Conservation (phyloP, 495 filamentous ascomycete species). For the Gamarada debralockiae region DNA sequence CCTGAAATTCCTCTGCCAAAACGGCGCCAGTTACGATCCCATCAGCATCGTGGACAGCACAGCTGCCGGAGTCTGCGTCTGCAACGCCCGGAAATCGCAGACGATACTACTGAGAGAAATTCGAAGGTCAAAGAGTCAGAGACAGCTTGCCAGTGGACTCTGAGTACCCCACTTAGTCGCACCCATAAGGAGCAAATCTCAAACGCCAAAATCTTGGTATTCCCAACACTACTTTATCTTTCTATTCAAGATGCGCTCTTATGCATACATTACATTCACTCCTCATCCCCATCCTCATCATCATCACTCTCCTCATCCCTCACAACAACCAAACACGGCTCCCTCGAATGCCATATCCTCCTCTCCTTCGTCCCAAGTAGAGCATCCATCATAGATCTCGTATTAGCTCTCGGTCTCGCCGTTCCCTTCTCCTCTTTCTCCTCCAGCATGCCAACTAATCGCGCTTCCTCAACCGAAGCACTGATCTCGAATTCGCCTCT, state of each 20-base stretch:
- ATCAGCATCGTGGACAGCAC: neutral
- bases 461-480: conserved; percentile 78
- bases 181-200: too few species aligned
- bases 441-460: conserved; percentile 25
- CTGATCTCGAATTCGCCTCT: conserved; percentile 79
- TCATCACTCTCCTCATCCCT: conserved; percentile 31
- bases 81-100: neutral
- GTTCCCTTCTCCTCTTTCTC: conserved; percentile 24
- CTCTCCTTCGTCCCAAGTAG: conserved; percentile 57
- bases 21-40: neutral
- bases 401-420: conserved; percentile 43
- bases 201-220: too few species aligned
- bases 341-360: conserved; percentile 68
- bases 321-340: conserved; percentile 60
- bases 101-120: conserved; percentile 1
- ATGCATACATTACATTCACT: neutral
- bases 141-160: too few species aligned
- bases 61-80: neutral
- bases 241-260: too few species aligned
- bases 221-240: too few species aligned
- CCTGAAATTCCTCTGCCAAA: conserved; percentile 2
- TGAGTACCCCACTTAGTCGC: too few species aligned
- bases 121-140: too few species aligned
- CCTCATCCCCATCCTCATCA: conserved; percentile 5
- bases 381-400: conserved; percentile 48